Base-by-base conservation (phyloP, 257 asterid genomes). In the Rubia yunnanensis region DNA sequence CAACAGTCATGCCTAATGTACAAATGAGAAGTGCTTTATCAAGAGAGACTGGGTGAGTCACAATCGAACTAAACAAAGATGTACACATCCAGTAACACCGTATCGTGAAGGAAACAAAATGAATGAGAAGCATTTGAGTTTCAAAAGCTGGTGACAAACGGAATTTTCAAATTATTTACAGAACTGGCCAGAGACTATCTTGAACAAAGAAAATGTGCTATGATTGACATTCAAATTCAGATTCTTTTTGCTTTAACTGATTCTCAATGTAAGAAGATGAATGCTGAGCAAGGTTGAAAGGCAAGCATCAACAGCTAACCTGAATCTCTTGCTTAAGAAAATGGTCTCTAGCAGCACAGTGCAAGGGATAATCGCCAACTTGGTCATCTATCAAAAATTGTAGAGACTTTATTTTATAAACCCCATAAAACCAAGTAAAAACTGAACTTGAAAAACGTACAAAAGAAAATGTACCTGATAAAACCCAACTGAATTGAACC, bases 331-430 rank as follows among this genome's bases (percentile, higher is more conserved):
- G 87, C 87, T 79, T 17, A 85, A 78, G 86, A 88, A 90, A 80
- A 88, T 78, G 74, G 98, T 90, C 78, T 91, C 95, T 77, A 91
- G 71, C 41, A 91, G 66, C 54, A 91, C 91, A 5, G 95, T 91
- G 81, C 97, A 91, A 41, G 97, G 97, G 76, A 91, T 91, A 71
- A 91, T 91, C 34, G 96, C 97, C 82, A 91, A 79, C 86, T 91
- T 91, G 7, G 95, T 91, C 96, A 88, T 88, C 97, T 86, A 77
- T 58, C 68, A 72, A 24, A 70, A 60, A 63, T 15, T 53, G 56
- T 36, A 60, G 46, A 76, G 67, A 32, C 26, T 41, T n/a, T 54
- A 70, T 50, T 50, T 74, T 54, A 67, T 66, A 77, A 68, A 72
- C 56, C 66, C 44, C 50, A 41, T 59, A 27, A 57, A 24, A 13